These are phyloP conservation scores for Globisporangium ultimum DNA, from an alignment of 352 stramenopile species.

Conservation along the genomic window DNA sequence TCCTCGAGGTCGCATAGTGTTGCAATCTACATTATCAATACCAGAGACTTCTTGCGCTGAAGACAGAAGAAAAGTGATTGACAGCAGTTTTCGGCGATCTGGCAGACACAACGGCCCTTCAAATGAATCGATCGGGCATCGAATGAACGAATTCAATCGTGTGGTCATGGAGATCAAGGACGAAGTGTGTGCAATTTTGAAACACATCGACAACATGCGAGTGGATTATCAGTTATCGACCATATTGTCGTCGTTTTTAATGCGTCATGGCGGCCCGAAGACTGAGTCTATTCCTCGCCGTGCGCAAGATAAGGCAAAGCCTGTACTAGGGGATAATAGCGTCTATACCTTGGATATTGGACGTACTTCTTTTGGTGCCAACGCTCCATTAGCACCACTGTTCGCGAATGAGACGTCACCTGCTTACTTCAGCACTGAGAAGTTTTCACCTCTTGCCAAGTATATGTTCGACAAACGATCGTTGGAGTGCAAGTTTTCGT, in stretches of 20 bases:
- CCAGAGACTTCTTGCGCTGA: not conserved
- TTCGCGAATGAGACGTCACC: constrained; percentile 16
- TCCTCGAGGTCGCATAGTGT: not conserved
- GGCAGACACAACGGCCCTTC: not conserved
- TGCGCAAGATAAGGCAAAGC: constrained; percentile 3
- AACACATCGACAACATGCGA: constrained; percentile 53
- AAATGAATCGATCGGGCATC: constrained; percentile 18
- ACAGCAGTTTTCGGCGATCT: not conserved
- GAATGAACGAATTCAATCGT: constrained; percentile 40
- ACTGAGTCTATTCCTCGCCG: not conserved
- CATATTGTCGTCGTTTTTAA: constrained; percentile 41
- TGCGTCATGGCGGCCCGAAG: constrained; percentile 19
- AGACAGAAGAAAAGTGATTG: not conserved
- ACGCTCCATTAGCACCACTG: constrained; percentile 6
- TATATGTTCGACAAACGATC: constrained; percentile 46
- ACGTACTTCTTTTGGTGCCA: constrained; percentile 4
- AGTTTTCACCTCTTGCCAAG: constrained; percentile 40
- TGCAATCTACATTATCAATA: constrained; percentile 1
- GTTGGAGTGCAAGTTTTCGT: constrained; percentile 61
- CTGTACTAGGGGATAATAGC: constrained; percentile 6
- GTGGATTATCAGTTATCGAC: constrained; percentile 67
- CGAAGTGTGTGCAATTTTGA: constrained; percentile 59
- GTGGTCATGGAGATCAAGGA: constrained; percentile 78
- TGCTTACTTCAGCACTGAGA: constrained; percentile 22
- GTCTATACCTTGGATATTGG: constrained; percentile 9